These are phyloP conservation scores for Capsicum baccatum DNA, from an alignment of 257 asterid species.

Conservation along the genomic window DNA sequence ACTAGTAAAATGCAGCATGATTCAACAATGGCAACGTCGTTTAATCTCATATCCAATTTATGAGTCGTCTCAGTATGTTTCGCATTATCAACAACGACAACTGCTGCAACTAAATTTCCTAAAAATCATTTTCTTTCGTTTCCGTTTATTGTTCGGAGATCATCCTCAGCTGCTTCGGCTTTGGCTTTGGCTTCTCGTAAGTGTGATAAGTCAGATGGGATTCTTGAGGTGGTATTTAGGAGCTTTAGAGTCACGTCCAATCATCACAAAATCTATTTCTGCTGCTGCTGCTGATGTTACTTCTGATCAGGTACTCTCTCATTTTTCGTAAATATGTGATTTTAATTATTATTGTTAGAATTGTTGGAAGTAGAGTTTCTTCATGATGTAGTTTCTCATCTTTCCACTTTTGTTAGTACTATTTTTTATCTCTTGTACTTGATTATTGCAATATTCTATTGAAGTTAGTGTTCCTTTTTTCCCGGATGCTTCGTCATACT, in stretches of 20 bases:
- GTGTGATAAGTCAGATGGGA: slow-evolving; percentile 51
- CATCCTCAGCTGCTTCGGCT: slow-evolving; percentile 35
- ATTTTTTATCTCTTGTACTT: no score
- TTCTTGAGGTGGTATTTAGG: slow-evolving; percentile 74
- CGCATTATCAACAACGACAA: background rate
- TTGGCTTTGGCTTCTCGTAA: slow-evolving; percentile 45
- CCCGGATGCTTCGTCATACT: no score
- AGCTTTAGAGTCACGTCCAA: slow-evolving; percentile 69
- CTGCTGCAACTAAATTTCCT: slow-evolving; percentile 37
- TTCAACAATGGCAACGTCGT: slow-evolving; percentile 38
- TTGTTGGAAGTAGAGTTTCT: no score
- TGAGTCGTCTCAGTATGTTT: slow-evolving; percentile 19
- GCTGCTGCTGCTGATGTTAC: slow-evolving; percentile 70
- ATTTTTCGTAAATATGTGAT: background rate
- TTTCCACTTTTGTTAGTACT: no score
- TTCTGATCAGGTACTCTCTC: slow-evolving; percentile 62
- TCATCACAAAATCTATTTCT: slow-evolving; percentile 70
- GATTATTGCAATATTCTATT: no score
- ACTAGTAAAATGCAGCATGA: slow-evolving; percentile 40
- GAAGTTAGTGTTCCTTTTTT: no score
- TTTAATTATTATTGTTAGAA: background rate
- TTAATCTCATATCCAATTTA: slow-evolving; percentile 11
- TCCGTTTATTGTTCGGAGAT: slow-evolving; percentile 29
- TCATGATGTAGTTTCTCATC: no score
- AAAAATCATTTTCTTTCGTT: slow-evolving; percentile 33